phyloP scores from a whole-genome alignment of 2,329 filamentous ascomycete species.

The Botrytis pseudocinerea region DNA sequence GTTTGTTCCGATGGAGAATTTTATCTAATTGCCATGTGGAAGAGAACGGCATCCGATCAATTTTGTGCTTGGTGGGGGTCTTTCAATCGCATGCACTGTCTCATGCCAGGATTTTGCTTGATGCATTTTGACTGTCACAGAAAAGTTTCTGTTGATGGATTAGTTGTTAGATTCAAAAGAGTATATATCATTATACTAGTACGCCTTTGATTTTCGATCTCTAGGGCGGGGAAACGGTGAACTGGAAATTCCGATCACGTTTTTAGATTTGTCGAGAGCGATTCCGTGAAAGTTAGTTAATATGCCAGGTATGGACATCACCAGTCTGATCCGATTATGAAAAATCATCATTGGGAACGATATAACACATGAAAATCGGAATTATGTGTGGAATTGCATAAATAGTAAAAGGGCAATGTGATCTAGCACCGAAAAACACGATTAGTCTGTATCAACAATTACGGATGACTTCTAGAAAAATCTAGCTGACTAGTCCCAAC shows the following conservation, averaged over 20 bases:
- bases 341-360: neutral
- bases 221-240: neutral
- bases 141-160: neutral
- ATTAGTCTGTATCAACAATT: no score
- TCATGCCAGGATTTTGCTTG: neutral
- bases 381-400: neutral
- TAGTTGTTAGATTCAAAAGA: neutral
- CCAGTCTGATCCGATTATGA: neutral
- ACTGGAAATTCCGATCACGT: neutral
- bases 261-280: neutral
- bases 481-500: neutral
- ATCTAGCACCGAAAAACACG: neutral
- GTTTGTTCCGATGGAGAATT: conserved; percentile 7
- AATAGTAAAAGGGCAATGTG: no score
- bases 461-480: neutral
- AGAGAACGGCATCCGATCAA: neutral
- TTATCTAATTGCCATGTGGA: conserved; percentile 1
- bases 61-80: neutral
- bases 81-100: neutral
- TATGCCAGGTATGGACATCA: neutral
- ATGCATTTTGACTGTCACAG: neutral
- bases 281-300: neutral
- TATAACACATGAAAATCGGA: neutral
- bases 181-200: neutral
- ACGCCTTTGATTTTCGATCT: neutral